Conservation (phyloP, 148 eudicot species). For the Persicaria maculosa region DNA sequence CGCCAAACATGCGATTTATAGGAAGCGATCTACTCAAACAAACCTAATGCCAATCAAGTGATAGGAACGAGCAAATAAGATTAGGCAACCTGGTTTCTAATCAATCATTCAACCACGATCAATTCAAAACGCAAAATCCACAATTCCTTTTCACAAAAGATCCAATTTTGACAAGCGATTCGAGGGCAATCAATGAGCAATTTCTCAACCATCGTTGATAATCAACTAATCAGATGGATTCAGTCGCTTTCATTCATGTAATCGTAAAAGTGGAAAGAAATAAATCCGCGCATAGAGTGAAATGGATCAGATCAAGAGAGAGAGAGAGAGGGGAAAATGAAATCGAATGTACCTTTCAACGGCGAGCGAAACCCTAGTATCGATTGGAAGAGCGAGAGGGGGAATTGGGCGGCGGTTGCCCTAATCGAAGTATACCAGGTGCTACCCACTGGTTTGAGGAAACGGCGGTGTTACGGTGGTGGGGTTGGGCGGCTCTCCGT, state of each 20-base stretch:
- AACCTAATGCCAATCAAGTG: neutral
- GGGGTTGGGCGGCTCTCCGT: too few relatives aligned
- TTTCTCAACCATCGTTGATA: neutral
- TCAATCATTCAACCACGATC: neutral
- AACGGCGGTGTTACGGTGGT: too few relatives aligned
- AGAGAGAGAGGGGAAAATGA: neutral
- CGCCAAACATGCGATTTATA: neutral
- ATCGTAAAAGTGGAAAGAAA: neutral
- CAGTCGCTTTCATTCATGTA: neutral
- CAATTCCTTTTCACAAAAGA: neutral
- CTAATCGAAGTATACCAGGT: too few relatives aligned
- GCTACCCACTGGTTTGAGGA: too few relatives aligned
- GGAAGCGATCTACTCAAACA: neutral
- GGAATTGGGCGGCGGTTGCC: neutral
- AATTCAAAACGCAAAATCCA: neutral
- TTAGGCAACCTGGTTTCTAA: neutral
- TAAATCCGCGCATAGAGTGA: neutral
- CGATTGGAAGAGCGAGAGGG: slow-evolving; percentile 4
- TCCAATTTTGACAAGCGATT: neutral
- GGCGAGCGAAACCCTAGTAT: slow-evolving; percentile 5
- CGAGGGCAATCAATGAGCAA: neutral
- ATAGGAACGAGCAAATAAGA: neutral
- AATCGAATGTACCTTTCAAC: neutral
- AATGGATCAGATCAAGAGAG: neutral
- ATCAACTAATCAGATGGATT: neutral